Evolutionary conservation across 2,329 filamentous ascomycete species (phyloP), one percentile per base, ranked within the genome.

Genomic region (Colletotrichum orbiculare): DNA sequence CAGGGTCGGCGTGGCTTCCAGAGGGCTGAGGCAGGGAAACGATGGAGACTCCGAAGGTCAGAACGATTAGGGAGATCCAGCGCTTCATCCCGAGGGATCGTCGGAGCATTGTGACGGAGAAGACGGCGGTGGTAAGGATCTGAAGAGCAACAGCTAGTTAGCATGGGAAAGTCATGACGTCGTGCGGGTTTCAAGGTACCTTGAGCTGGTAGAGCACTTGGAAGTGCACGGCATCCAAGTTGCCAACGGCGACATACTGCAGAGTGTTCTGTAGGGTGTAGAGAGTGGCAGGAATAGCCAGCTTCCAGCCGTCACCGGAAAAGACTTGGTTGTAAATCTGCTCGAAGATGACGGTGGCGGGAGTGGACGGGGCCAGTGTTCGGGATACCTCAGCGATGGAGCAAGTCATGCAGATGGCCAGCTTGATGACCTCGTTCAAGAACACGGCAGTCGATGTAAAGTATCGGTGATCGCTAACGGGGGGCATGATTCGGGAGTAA

Each of bases 231-330:
- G 95, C 92, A 72, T 97, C 93, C 71, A 98, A 78, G 70, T 98
- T 97, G 67, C 92, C 93, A 10, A 97, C 88, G 2, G 93, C 95
- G 56, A 96, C 87, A 73, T 97, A 99, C 76, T 97, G 93, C 58
- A 98, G 81, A n/a, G 92, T 91, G 74, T 97, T 98, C 73, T 97
- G 93, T 35, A 97, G 76, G 0, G 95, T 97, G 75, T 97, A 98
- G 2, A 98, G 83, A 5, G 89, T 85, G 4, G 95, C 96, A 0
- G 95, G 96, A 46, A 98, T 89, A 8, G 93, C 93, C 68, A 99
- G 81, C 77, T 97, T 97, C 95, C 95, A 98, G 70, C 94, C 94
- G 74, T 98, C 96, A 9, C 91, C 90, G 0, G 91, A 90, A 74
- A 98, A 97, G 13, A 97, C 91, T 37, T 89, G 88, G 71, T 87